Base-by-base conservation (phyloP, 1,284 basidiomycete species). In the Xanthoconium separans region DNA sequence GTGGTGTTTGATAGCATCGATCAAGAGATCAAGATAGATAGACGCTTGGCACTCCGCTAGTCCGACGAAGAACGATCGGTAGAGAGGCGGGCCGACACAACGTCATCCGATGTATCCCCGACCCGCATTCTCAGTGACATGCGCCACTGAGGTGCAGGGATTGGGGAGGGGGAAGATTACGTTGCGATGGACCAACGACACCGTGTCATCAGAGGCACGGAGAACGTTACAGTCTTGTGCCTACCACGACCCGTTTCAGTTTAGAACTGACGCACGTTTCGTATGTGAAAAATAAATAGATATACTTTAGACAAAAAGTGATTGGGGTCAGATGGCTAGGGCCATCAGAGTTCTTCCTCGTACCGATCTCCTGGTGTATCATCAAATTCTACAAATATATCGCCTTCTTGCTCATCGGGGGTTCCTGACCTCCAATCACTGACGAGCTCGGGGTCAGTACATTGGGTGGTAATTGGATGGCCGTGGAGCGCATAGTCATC, bases 351-450 rank as follows among this genome's bases (percentile, higher is more conserved):
- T 37, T 71, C 66, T 63, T 69, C 64, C 27, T 69, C 67, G 36
- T 72, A 69, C 54, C 61, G 56, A 47, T 66, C 69, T 41, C 50
- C 54, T 30, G 44, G 34, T 41, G 51, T 39, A 55, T 58, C 40
- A 47, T 48, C 40, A 44, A 55, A 54, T 30, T 29, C 53, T 49
- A 54, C 57, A 56, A 58, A 61, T 47, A 52, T 52, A 39, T 44
- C 34, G 10, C 39, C 45, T 13, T 47, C 58, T 6, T 54, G 51
- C 18, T 47, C 51, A 29, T 55, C 72, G 30, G 73, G 72, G 24
- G 72, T 73, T 57, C 66, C 47, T 24, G 71, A 66, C 49, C 74
- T 60, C 74, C 75, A 75, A 59, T 75, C 76, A 51, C 67, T 67
- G 44, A 74, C 59, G 40, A 70, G 55, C 55, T 73, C 73, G 27